Evolutionary conservation across 495 filamentous ascomycete genomes (phyloP), one percentile per base, ranked within the genome.

Genomic region (Podospora comata): DNA sequence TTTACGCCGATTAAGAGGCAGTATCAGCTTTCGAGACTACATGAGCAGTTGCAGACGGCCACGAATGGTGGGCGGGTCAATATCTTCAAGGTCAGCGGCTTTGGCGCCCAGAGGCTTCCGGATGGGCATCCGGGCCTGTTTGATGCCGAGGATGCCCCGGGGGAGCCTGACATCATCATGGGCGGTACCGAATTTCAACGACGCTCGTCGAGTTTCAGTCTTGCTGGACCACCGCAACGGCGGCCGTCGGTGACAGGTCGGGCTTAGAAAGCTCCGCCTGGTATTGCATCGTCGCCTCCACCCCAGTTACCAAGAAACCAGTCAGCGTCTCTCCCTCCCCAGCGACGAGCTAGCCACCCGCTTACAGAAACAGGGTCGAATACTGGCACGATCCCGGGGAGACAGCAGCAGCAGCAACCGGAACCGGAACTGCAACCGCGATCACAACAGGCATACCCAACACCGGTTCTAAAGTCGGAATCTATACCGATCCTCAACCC

Each of bases 1-100:
- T 81, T 89, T 58, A 81, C 90, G 26, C 88, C 89, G 19, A 89
- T 90, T 55, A 85, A 86, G 67, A 82, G 85, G 4, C 89, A 91
- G 68, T 96, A 97, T 72, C 88, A 92, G 69, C 89, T 90, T 53
- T 88, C 94, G 44, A 89, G 95, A 16, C 89, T 97, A 75, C 92
- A 92, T 68, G 94, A 97, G 74, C 92, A 94, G 85, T 84, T 99
- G 26, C 87, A 88, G 15, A 87, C 90, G 66, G 94, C 94, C 18
- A 87, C 84, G 7, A 86, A 85, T 65, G 83, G 83, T 56, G 84
- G 84, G 23, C 80, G 81, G 0, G 78, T 81, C 64, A 87, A 87
- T 69, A 87, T 87, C 53, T 87, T 86, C 71, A 81, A 82, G 71
- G 83, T 85, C 2, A 74, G 73, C 3, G 81, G 81, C 19, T 75